These are phyloP conservation scores for Melanogaster broomeanus DNA, from an alignment of 768 basidiomycete species.

Conservation along the genomic window DNA sequence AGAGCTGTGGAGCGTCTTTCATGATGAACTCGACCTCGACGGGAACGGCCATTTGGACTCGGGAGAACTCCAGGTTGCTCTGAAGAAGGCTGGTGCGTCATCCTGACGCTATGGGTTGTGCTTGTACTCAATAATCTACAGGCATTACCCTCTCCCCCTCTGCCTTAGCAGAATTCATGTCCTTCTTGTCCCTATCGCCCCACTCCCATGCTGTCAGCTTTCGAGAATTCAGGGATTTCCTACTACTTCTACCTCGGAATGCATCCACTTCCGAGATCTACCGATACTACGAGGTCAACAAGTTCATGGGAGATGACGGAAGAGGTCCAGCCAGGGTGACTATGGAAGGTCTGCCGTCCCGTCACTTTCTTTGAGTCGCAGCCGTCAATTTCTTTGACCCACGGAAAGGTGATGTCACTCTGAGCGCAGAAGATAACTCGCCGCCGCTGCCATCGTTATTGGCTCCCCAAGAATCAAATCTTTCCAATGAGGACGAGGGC, in stretches of 20 bases:
- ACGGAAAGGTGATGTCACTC: slow-evolving; percentile 70
- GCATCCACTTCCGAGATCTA: slow-evolving; percentile 85
- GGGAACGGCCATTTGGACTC: slow-evolving; percentile 82
- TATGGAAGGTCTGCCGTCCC: slow-evolving; percentile 72
- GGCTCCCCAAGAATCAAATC: slow-evolving; percentile 12
- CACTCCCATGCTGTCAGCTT: slow-evolving; percentile 75
- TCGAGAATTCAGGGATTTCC: slow-evolving; percentile 85
- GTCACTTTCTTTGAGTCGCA: slow-evolving; percentile 16
- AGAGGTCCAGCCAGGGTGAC: slow-evolving; percentile 78
- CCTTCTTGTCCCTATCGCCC: slow-evolving; percentile 70
- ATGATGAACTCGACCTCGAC: slow-evolving; percentile 87
- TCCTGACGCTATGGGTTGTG: slow-evolving; percentile 21
- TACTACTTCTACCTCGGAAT: slow-evolving; percentile 82
- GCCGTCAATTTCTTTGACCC: slow-evolving; percentile 24
- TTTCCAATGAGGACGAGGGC: slow-evolving; percentile 36
- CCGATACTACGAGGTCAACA: slow-evolving; percentile 72
- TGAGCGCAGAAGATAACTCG: slow-evolving; percentile 75
- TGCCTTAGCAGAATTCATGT: slow-evolving; percentile 82
- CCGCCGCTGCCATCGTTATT: slow-evolving; percentile 31
- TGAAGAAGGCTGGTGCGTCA: slow-evolving; percentile 67
- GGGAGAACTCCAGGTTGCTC: slow-evolving; percentile 57
- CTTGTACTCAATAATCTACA: slow-evolving; percentile 33
- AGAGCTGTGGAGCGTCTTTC: slow-evolving; percentile 94
- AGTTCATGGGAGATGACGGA: slow-evolving; percentile 71
- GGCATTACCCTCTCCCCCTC: slow-evolving; percentile 70